These are phyloP conservation scores for Neurospora tetraspora DNA, from an alignment of 495 filamentous ascomycete species.

Conservation along the genomic window DNA sequence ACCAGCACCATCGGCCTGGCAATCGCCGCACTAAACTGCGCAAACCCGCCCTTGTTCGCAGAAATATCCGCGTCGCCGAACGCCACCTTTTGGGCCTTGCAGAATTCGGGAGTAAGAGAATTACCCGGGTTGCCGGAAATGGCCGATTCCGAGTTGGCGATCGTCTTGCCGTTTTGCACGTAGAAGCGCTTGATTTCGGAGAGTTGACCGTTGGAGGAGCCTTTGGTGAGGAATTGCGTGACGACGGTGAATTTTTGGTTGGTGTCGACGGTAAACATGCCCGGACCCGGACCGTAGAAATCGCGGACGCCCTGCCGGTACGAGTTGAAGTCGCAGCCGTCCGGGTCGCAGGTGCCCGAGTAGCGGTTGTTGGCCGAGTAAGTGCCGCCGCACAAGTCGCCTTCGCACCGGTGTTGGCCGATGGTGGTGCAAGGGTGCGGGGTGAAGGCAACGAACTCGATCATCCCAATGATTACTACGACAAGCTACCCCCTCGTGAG, in stretches of 20 bases:
- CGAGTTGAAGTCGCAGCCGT: slow-evolving; percentile 64
- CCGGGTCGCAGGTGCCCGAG: slow-evolving; percentile 56
- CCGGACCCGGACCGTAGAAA: slow-evolving; percentile 47
- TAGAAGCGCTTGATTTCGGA: slow-evolving; percentile 57
- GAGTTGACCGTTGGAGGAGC: slow-evolving; percentile 30
- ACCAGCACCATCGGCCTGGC: slow-evolving; percentile 56
- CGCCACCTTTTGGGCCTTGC: slow-evolving; percentile 8
- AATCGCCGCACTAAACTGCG: slow-evolving; percentile 44
- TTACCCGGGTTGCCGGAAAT: slow-evolving; percentile 40
- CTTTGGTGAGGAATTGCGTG: slow-evolving; percentile 51
- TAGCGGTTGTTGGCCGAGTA: slow-evolving; percentile 37
- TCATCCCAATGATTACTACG: too few relatives aligned
- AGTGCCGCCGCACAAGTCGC: slow-evolving; percentile 35
- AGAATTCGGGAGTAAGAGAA: slow-evolving; percentile 15
- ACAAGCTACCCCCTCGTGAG: too few relatives aligned
- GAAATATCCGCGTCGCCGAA: slow-evolving; percentile 54
- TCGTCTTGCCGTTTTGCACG: slow-evolving; percentile 54
- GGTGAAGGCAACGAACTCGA: too few relatives aligned
- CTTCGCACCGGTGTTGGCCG: slow-evolving; percentile 44
- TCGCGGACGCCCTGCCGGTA: slow-evolving; percentile 50
- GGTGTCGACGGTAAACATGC: slow-evolving; percentile 47
- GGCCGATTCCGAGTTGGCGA: slow-evolving; percentile 43
- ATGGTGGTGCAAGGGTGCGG: slow-evolving; percentile 56
- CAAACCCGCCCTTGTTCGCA: slow-evolving; percentile 46
- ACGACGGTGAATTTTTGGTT: slow-evolving; percentile 57